These are phyloP conservation scores for Sporisorium iseilematis-ciliati DNA, from an alignment of 1,284 basidiomycete genomes.

Conservation along the genomic window DNA sequence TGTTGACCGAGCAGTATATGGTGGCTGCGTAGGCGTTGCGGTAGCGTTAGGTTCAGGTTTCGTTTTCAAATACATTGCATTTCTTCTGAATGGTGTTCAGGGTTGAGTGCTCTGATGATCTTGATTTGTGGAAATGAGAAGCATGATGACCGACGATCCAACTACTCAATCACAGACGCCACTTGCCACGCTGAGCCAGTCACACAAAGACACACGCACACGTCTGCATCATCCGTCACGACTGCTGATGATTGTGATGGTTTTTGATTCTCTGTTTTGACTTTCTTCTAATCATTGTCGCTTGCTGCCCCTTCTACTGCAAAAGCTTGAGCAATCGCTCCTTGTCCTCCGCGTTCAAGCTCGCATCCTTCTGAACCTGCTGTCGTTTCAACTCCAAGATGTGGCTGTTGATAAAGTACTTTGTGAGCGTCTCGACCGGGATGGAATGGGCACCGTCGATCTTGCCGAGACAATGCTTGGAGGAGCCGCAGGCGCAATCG, in stretches of 20 bases:
- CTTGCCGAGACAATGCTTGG: constrained; percentile 43
- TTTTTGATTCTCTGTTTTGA: background rate
- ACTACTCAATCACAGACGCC: too few species aligned
- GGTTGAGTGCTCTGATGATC: too few species aligned
- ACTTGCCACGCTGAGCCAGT: too few species aligned
- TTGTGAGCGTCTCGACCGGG: constrained; percentile 19
- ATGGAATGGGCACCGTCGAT: constrained; percentile 61
- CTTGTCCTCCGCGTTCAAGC: background rate
- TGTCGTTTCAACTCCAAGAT: constrained; percentile 54
- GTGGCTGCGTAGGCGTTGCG: constrained; percentile 29
- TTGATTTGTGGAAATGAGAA: too few species aligned
- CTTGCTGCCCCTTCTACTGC: background rate
- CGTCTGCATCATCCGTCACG: too few species aligned
- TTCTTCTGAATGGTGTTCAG: background rate
- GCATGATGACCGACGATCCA: too few species aligned
- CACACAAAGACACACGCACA: too few species aligned
- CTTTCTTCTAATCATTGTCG: background rate
- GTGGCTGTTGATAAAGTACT: constrained; percentile 63
- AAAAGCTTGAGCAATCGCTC: constrained; percentile 3
- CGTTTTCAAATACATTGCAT: constrained; percentile 2
- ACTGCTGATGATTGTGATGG: background rate
- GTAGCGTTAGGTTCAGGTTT: background rate
- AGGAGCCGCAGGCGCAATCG: constrained; percentile 54
- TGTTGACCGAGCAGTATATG: constrained; percentile 64
- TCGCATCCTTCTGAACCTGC: constrained; percentile 23